Conservation (phyloP, 768 basidiomycete species). For the Lactifluus subvellereus region DNA sequence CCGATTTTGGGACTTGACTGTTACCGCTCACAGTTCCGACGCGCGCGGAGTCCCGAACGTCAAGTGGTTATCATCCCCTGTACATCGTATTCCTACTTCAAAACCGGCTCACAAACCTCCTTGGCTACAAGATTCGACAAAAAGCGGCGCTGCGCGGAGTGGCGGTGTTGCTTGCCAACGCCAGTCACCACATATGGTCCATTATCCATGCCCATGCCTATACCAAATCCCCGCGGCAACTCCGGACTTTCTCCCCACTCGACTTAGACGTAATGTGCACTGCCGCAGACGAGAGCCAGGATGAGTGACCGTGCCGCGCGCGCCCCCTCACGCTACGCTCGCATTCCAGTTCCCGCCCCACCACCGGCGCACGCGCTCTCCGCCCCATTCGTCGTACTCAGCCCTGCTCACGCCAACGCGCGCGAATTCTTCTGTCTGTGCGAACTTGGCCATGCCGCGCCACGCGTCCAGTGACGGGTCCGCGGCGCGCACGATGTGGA, state of each 20-base stretch:
- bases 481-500: constrained; percentile 55
- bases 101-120: background rate
- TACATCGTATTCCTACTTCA: too few relatives aligned
- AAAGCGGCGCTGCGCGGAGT: too few relatives aligned
- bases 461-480: constrained; percentile 78
- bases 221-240: background rate
- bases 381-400: constrained; percentile 89
- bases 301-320: background rate
- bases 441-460: constrained; percentile 85
- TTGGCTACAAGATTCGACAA: too few relatives aligned
- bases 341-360: constrained; percentile 89
- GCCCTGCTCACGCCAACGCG: constrained; percentile 58
- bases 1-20: too few relatives aligned
- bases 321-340: constrained; percentile 13
- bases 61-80: too few relatives aligned
- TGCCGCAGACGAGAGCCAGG: background rate
- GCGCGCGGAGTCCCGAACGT: too few relatives aligned
- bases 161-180: too few relatives aligned
- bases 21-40: too few relatives aligned
- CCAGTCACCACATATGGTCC: too few relatives aligned
- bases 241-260: background rate
- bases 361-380: constrained; percentile 83
- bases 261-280: background rate
- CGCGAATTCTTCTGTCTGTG: constrained; percentile 48
- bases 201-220: too few relatives aligned